Evolutionary conservation across 176 grass and related monocot genomes (phyloP).

Genomic region (Dactylis glomerata): DNA sequence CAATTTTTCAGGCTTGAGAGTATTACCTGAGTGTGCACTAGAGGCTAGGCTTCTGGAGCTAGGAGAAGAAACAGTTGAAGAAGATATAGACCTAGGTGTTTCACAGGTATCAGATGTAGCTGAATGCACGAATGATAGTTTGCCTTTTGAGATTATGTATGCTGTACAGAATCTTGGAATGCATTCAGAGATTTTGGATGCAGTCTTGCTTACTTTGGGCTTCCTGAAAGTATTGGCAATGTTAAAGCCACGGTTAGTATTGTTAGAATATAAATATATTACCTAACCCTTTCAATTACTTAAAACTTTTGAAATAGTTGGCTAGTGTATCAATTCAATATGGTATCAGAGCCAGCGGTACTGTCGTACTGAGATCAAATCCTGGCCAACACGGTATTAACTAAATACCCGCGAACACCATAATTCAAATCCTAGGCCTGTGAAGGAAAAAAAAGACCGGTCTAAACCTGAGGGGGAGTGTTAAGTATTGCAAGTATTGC

Average conservation of each 20-base stretch:
- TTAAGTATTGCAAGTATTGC: no score
- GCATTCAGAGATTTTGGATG: constrained; percentile 67
- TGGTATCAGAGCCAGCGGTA: no score
- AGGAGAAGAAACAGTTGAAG: constrained; percentile 55
- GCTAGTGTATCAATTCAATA: no score
- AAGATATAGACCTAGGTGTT: constrained; percentile 24
- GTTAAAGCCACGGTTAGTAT: not conserved
- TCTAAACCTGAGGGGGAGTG: no score
- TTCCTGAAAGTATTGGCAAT: constrained; percentile 45
- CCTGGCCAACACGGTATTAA: no score
- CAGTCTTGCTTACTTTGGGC: constrained; percentile 55
- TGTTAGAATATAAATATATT: no score
- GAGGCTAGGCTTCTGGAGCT: constrained; percentile 53
- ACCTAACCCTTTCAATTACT: no score
- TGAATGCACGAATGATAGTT: constrained; percentile 65
- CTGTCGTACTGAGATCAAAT: no score
- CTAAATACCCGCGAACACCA: no score
- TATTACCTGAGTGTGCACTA: constrained; percentile 52
- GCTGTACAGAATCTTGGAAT: constrained; percentile 80
- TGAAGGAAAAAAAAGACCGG: no score
- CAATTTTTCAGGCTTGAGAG: not conserved
- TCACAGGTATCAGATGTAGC: constrained; percentile 39
- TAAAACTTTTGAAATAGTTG: no score
- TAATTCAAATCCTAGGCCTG: no score
- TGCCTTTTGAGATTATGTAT: constrained; percentile 72